A percentile compares a stretch with the other conserved stretches of the same genome.
phyloP scores from a whole-genome alignment of 805 yeast species.

The Metschnikowia continentalis region DNA sequence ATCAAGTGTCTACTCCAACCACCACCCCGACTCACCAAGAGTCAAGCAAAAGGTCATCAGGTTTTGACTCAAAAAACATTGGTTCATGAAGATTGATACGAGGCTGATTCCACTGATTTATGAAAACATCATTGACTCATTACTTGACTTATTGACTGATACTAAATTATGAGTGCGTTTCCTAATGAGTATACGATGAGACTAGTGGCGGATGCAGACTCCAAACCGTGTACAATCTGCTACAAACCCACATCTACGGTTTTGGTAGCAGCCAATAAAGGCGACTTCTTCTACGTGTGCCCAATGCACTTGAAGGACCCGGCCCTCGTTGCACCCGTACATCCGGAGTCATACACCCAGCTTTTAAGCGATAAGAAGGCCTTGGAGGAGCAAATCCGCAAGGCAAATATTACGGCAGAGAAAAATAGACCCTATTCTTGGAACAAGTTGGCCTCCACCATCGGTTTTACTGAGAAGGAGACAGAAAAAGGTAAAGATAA shows the following conservation, averaged over 20 bases:
- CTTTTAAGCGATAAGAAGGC: conserved; percentile 21
- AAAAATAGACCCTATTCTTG: conserved; percentile 32
- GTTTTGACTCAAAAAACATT: too few species aligned
- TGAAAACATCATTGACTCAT: too few species aligned
- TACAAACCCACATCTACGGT: conserved; percentile 47
- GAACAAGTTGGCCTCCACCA: conserved; percentile 22
- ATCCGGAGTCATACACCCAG: conserved; percentile 32
- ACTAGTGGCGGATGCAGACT: conserved; percentile 38
- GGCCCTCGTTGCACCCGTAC: conserved; percentile 40
- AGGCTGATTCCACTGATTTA: too few species aligned
- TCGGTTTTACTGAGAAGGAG: conserved; percentile 20
- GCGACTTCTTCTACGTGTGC: conserved; percentile 54
- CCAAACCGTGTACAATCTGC: conserved; percentile 48
- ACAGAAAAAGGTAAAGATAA: conserved; percentile 17
- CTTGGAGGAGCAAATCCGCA: conserved; percentile 18
- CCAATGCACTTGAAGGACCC: conserved; percentile 43
- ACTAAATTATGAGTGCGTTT: conserved; percentile 6
- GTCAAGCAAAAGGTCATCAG: too few species aligned
- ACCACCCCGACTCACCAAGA: too few species aligned
- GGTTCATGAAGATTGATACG: too few species aligned
- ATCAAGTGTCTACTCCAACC: too few species aligned
- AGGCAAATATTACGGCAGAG: conserved; percentile 23
- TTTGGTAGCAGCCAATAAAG: conserved; percentile 41
- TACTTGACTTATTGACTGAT: neutral
- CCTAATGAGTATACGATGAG: conserved; percentile 41